Conservation (phyloP, 148 eudicot genomes). For the Linanthus parryae region DNA sequence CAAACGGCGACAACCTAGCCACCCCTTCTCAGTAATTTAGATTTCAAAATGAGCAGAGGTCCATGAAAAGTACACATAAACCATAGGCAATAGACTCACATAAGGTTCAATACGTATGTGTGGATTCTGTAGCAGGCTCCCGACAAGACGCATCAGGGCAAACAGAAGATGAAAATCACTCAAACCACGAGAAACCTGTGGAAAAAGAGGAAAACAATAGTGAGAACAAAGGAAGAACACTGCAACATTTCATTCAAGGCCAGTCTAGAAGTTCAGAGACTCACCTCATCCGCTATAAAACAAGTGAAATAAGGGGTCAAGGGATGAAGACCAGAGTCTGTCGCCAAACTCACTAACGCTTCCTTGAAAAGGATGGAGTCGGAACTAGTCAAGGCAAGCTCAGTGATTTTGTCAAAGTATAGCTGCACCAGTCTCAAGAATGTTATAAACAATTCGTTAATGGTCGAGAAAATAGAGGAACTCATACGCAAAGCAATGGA, state of each 20-base stretch:
- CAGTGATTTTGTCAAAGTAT: slow-evolving; percentile 63
- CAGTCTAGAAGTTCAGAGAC: not conserved
- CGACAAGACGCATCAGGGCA: slow-evolving; percentile 72
- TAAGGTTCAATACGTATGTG: slow-evolving; percentile 74
- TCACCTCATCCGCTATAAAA: slow-evolving; percentile 70
- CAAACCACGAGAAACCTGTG: slow-evolving; percentile 69
- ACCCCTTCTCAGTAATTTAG: not conserved
- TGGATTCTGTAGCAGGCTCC: slow-evolving; percentile 66
- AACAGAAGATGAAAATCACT: slow-evolving; percentile 53
- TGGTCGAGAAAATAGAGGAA: not conserved
- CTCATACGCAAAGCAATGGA: not conserved
- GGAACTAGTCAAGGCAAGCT: slow-evolving; percentile 53
- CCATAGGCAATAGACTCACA: slow-evolving; percentile 31
- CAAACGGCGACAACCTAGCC: not conserved
- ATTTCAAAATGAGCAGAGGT: not conserved
- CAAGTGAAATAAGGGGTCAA: slow-evolving; percentile 68
- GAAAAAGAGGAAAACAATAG: not conserved
- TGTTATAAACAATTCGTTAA: slow-evolving; percentile 1
- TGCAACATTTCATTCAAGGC: not conserved
- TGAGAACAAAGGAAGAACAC: not conserved
- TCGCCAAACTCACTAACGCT: slow-evolving; percentile 72
- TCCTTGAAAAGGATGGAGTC: slow-evolving; percentile 57
- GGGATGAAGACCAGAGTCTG: slow-evolving; percentile 77
- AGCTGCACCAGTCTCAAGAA: slow-evolving; percentile 33
- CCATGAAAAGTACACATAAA: not conserved